These are phyloP conservation scores for Ceratocystis cacaofunesta DNA, from an alignment of 2,329 filamentous ascomycete genomes.

Conservation along the genomic window DNA sequence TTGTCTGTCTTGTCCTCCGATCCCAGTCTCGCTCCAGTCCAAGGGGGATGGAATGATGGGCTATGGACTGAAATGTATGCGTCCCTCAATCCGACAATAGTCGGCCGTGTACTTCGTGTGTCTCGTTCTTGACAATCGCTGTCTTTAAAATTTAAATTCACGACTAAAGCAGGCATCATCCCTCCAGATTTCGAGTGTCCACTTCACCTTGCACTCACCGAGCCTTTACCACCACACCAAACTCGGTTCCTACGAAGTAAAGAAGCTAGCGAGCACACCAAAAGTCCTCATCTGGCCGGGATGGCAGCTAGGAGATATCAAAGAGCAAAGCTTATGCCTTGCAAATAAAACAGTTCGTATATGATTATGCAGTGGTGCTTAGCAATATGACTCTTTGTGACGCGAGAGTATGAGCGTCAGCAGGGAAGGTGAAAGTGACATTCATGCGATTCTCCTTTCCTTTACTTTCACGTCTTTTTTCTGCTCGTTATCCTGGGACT, in stretches of 20 bases:
- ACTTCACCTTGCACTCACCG: neutral
- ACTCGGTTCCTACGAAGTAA: neutral
- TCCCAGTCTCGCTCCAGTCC: slow-evolving; percentile 1
- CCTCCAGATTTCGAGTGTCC: neutral
- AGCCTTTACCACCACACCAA: neutral
- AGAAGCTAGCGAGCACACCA: slow-evolving; percentile 1
- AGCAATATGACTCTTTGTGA: neutral
- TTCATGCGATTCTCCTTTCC: neutral
- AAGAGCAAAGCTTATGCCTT: neutral
- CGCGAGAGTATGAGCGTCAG: neutral
- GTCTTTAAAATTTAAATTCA: neutral
- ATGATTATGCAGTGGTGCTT: neutral
- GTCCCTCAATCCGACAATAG: neutral
- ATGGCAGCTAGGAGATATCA: neutral
- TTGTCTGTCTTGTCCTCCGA: neutral
- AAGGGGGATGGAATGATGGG: neutral
- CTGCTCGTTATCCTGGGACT: neutral
- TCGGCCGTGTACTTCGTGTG: neutral
- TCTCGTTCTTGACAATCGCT: slow-evolving; percentile 1
- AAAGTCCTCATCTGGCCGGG: neutral
- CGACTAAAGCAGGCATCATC: neutral
- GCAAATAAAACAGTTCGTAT: neutral
- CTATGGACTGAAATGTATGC: neutral
- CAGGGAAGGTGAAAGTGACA: neutral
- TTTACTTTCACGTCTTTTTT: neutral